Conservation (phyloP, 2,329 filamentous ascomycete genomes). For the Phyllosticta citrichinensis region DNA sequence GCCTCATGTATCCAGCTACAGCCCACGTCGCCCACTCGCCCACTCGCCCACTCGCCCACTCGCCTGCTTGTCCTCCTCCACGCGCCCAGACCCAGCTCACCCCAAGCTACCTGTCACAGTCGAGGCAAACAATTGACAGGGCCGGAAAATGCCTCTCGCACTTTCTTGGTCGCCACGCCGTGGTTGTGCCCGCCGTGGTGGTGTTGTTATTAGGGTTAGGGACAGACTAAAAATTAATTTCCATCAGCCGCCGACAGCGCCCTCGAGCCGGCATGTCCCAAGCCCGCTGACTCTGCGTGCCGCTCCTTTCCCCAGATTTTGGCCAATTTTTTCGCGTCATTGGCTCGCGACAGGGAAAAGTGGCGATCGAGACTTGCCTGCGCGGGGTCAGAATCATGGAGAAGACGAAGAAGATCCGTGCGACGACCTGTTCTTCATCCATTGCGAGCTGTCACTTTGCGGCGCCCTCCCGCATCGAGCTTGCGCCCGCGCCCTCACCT, state of each 20-base stretch:
- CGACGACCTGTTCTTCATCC: background rate
- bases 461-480: background rate
- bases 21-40: too few relatives aligned
- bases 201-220: background rate
- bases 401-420: background rate
- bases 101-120: too few relatives aligned
- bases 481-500: background rate
- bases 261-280: background rate
- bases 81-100: too few relatives aligned
- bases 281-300: background rate
- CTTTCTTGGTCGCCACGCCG: background rate
- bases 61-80: too few relatives aligned
- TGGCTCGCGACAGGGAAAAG: background rate
- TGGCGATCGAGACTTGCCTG: background rate
- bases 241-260: conserved; percentile 4
- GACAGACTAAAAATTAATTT: background rate
- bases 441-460: conserved; percentile 9
- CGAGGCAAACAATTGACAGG: background rate
- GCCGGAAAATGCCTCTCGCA: background rate
- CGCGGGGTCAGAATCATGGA: background rate
- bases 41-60: too few relatives aligned
- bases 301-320: background rate
- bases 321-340: background rate
- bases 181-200: background rate
- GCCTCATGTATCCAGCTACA: too few relatives aligned